A percentile compares a stretch with the other conserved stretches of the same genome.
Conservation (phyloP, 1,139 yeast species). For the Hansenula sp. region DNA sequence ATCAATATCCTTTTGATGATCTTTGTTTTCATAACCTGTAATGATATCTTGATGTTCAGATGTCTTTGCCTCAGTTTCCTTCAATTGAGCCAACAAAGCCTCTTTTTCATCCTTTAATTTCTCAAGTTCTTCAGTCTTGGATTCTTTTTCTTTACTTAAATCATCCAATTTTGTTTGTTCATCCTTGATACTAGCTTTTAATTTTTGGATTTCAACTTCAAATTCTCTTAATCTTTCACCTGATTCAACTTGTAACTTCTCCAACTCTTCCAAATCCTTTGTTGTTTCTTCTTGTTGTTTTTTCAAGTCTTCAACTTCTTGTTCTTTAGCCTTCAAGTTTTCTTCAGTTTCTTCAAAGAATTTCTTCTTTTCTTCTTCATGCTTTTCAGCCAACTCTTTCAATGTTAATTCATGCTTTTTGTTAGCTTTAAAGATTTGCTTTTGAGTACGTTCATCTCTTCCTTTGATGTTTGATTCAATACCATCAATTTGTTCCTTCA, state of each 20-base stretch:
- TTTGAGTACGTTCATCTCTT: conserved; percentile 8
- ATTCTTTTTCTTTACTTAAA: conserved; percentile 9
- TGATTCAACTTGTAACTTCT: conserved; percentile 18
- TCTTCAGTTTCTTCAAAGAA: conserved; percentile 18
- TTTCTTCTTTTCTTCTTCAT: conserved; percentile 16
- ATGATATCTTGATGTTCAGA: conserved; percentile 10
- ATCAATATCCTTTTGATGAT: conserved; percentile 11
- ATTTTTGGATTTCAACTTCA: conserved; percentile 13
- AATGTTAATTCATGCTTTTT: conserved; percentile 11
- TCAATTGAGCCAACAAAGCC: conserved; percentile 8
- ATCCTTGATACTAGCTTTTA: conserved; percentile 10
- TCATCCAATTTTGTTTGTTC: conserved; percentile 17
- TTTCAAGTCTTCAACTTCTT: conserved; percentile 20
- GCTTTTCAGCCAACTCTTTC: conserved; percentile 16
- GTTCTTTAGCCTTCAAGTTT: conserved; percentile 12
- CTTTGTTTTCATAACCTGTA: conserved; percentile 4
- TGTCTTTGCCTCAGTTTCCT: conserved; percentile 10
- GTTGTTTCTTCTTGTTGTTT: conserved; percentile 14
- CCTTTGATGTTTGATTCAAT: conserved; percentile 14
- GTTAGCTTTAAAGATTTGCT: conserved; percentile 14
- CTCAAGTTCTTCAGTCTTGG: conserved; percentile 11
- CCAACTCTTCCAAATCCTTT: conserved; percentile 17
- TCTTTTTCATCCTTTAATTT: conserved; percentile 16
- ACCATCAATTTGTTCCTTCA: conserved; percentile 15
- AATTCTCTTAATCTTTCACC: conserved; percentile 15